Base-by-base conservation (phyloP, 768 basidiomycete genomes). In the Xerocomellus intermedius region DNA sequence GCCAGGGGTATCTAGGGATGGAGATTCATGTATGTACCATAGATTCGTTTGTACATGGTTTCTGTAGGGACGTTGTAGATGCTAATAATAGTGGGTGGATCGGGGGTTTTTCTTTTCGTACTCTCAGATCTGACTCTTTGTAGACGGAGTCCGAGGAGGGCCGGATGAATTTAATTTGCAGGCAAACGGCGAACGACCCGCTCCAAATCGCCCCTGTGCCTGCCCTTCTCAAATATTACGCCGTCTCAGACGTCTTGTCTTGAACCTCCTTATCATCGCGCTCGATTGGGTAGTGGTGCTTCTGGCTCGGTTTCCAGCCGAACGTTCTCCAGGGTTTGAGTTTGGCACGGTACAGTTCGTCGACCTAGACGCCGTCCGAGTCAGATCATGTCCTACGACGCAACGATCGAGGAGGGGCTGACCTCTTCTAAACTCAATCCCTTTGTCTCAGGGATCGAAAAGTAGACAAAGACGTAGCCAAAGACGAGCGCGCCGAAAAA, bases 361-460 rank as follows among this genome's bases (percentile, higher is more conserved):
- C 86, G 56, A 89, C 84, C 83, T 84, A 28, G 4, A 17, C n/a
- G n/a, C n/a, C n/a, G n/a, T n/a, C n/a, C n/a, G n/a, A n/a, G n/a
- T n/a, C n/a, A n/a, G 13, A 41, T 32, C 17, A 7, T 2, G 4
- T 28, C 10, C 35, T 17, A n/a, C 33, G 26, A 28, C 8, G 28
- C 22, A 24, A n/a, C 14, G 22, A 33, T n/a, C 16, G 43, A 9
- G n/a, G n/a, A n/a, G 7, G 44, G 21, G 42, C 36, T 2, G 52
- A 82, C 84, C 77, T 88, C 86, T 74, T 90, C 87, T 50, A 90
- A 71, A 54, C 82, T 82, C 19, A 91, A 77, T 16, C 87, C 87
- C 67, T 82, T 90, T 8, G 89, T 90, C 75, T 93, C 91, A n/a
- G 89, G 89, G 48, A 92, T 84, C 65, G 84, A 82, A 54, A 91